Evolutionary conservation across 305 asterid species (phyloP).

Genomic region (Plantago rigida): DNA sequence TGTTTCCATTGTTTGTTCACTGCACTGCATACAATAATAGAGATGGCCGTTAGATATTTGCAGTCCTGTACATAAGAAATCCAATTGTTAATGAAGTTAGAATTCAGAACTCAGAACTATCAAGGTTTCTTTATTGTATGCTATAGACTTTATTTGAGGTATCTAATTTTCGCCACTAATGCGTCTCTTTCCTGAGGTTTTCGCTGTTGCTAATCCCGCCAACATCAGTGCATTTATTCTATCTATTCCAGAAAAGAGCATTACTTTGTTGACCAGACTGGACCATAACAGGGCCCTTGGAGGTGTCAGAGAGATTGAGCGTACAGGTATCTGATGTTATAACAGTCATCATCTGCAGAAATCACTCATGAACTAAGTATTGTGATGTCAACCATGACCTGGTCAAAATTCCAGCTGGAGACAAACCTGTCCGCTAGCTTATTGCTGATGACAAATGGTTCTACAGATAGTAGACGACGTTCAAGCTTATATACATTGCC

Average conservation of each 20-base stretch:
- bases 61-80: background rate
- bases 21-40: background rate
- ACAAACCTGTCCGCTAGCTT: slow-evolving; percentile 62
- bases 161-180: slow-evolving; percentile 1
- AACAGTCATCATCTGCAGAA: too few species aligned
- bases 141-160: too few species aligned
- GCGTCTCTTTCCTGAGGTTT: slow-evolving; percentile 40
- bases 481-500: background rate
- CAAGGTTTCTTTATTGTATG: background rate
- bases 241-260: slow-evolving; percentile 76
- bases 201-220: slow-evolving; percentile 40
- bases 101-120: background rate
- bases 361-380: too few species aligned
- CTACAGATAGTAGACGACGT: background rate
- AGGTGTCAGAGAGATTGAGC: too few species aligned
- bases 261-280: slow-evolving; percentile 80
- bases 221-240: slow-evolving; percentile 68
- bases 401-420: slow-evolving; percentile 45
- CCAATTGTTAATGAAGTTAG: background rate
- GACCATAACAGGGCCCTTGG: slow-evolving; percentile 97
- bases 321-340: too few species aligned
- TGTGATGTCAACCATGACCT: slow-evolving; percentile 49
- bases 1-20: background rate
- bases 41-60: background rate
- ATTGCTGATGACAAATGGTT: slow-evolving; percentile 75